Evolutionary conservation across 129 eudicot species (phyloP).

Genomic region (Chrysanthemum lavandulifolium): DNA sequence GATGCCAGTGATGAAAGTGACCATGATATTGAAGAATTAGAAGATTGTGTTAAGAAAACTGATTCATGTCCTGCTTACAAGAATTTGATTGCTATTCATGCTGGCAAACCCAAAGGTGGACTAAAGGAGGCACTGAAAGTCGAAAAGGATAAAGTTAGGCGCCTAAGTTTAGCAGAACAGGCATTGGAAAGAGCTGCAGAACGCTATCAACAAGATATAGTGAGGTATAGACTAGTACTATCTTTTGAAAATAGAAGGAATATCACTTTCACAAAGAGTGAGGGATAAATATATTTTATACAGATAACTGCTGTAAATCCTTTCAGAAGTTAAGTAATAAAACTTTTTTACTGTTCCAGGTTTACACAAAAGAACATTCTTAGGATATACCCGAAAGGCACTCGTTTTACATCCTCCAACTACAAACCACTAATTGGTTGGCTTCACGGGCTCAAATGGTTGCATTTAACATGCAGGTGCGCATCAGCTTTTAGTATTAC

Average conservation of each 20-base stretch:
- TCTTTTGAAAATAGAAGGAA: too few species aligned
- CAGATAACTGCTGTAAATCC: background rate
- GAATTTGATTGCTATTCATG: constrained; percentile 72
- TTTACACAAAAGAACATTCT: constrained; percentile 80
- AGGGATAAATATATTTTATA: constrained; percentile 8
- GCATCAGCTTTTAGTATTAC: constrained; percentile 3
- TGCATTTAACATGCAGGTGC: constrained; percentile 99
- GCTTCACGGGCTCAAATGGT: constrained; percentile 99
- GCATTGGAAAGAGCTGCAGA: constrained; percentile 72
- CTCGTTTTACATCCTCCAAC: constrained; percentile 81
- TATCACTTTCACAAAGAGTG: background rate
- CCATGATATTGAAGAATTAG: constrained; percentile 43
- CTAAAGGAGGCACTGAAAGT: constrained; percentile 59
- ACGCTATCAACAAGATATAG: constrained; percentile 61
- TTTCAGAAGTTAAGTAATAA: too few species aligned
- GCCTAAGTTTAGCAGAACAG: constrained; percentile 79
- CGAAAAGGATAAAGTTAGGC: constrained; percentile 65
- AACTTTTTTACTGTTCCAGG: constrained; percentile 27
- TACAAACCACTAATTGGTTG: constrained; percentile 84
- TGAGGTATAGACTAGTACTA: constrained; percentile 45
- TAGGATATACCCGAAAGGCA: constrained; percentile 82
- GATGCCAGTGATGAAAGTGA: constrained; percentile 42
- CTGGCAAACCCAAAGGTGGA: constrained; percentile 85
- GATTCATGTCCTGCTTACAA: constrained; percentile 55
- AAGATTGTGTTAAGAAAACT: constrained; percentile 37